Evolutionary conservation across 73 alveolate genomes (phyloP).

Genomic region (Blepharisma stoltei): DNA sequence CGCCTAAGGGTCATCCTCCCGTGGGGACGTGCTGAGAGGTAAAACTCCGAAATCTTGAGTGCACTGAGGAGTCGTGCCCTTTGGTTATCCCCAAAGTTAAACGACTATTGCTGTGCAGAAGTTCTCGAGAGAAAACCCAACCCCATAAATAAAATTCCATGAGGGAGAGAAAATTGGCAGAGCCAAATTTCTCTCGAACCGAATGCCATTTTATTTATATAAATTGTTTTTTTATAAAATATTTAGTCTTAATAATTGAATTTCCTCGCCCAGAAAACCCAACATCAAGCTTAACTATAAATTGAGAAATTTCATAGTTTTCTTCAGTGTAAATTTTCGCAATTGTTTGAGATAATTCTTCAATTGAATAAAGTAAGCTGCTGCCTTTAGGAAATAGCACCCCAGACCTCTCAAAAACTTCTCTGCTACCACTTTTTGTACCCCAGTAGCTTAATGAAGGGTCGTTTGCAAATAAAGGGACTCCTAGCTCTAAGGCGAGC

Average conservation of each 20-base stretch:
- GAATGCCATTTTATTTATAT: no score
- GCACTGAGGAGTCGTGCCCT: no score
- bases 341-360: not conserved
- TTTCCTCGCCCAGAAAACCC: constrained; percentile 5
- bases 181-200: no score
- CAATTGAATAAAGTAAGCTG: not conserved
- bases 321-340: not conserved
- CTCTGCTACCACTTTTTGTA: not conserved
- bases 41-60: no score
- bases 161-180: no score
- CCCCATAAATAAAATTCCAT: no score
- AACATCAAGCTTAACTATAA: not conserved
- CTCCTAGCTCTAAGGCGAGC: not conserved
- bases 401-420: not conserved
- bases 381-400: not conserved
- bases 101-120: no score
- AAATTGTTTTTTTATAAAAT: no score
- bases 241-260: constrained; percentile 6
- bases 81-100: no score
- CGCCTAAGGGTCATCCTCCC: no score
- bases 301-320: not conserved
- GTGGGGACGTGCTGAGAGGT: no score
- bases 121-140: no score
- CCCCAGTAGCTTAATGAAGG: not conserved
- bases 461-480: not conserved